Base-by-base conservation (phyloP, 2,329 filamentous ascomycete species). In the Colletotrichum agaves region DNA sequence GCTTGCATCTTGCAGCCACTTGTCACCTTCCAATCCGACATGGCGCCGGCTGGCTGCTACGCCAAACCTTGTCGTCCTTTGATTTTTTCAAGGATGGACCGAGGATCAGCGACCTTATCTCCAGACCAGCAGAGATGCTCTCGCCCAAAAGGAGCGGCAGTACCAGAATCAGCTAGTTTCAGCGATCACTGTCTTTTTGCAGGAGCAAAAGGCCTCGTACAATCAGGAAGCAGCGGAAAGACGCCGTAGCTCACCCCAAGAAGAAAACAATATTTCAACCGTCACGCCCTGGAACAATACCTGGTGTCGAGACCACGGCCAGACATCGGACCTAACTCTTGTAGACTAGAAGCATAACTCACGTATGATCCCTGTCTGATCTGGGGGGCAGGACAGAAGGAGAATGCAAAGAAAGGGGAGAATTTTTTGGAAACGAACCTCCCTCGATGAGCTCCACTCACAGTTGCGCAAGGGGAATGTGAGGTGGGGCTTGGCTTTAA, bases 391-490 rank as follows among this genome's bases (percentile, higher is more conserved):
- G 27, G 5, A 27, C n/a, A n/a, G n/a, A n/a, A 23, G 21, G 21
- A 23, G 6, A 7, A 7, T 7, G 6, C 27, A 11, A 19, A 31
- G 23, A 11, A 15, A n/a, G 23, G n/a, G 10, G 0, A 50, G 37
- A 23, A 11, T 7, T 13, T 53, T 37, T 37, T 11, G 12, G 27
- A 43, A 21, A 21, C 15, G 49, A 35, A 56, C 17, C n/a, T 35
- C 43, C 53, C 53, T 43, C 35, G 39, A 12, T 31, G 33, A 13
- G 43, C 57, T 47, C 63, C 63, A 61, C 49, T 55, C 15, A 21
- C 35, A 67, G 33, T 41, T 43, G 19, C 43, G 27, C 47, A 63
- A 57, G 63, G 52, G 52, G 60, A 67, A 63, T 67, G 63, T 63
- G 63, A 60, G 52, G 63, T 57, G 46, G 15, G 53, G 31, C 19